These are phyloP conservation scores for Crucibulum laeve DNA, from an alignment of 768 basidiomycete species.

Conservation along the genomic window DNA sequence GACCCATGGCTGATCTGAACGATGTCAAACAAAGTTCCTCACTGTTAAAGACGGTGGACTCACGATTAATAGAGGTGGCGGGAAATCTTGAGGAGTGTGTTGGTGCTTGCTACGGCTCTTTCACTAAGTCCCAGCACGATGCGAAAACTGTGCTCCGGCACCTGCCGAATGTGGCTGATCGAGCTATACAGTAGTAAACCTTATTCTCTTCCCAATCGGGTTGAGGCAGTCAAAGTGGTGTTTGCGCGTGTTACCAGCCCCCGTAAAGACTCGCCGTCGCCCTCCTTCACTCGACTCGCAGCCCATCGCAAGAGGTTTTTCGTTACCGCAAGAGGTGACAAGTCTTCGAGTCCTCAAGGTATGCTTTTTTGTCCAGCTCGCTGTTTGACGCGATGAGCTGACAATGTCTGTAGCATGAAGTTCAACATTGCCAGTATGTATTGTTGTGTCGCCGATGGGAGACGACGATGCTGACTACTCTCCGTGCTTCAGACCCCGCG, in stretches of 20 bases:
- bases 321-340: slow-evolving; percentile 41
- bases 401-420: slow-evolving; percentile 68
- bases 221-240: slow-evolving; percentile 15
- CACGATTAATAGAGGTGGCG: slow-evolving; percentile 19
- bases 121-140: slow-evolving; percentile 10
- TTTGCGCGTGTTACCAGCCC: slow-evolving; percentile 28
- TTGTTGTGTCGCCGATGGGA: slow-evolving; percentile 3
- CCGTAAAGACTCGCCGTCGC: slow-evolving; percentile 19
- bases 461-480: slow-evolving; percentile 8
- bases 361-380: slow-evolving; percentile 11
- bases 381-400: slow-evolving; percentile 8
- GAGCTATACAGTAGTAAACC: slow-evolving; percentile 61
- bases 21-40: slow-evolving; percentile 9
- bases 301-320: slow-evolving; percentile 37
- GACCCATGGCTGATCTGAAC: slow-evolving; percentile 69
- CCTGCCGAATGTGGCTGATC: slow-evolving; percentile 40
- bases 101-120: slow-evolving; percentile 30
- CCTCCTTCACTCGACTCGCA: slow-evolving; percentile 18
- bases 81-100: slow-evolving; percentile 44
- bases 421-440: slow-evolving; percentile 92
- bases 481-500: slow-evolving; percentile 69
- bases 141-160: slow-evolving; percentile 14
- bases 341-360: slow-evolving; percentile 28
- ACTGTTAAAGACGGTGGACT: slow-evolving; percentile 7
- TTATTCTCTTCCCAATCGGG: slow-evolving; percentile 33